These are phyloP conservation scores for Conidiobolus incongruus DNA, from an alignment of 371 early-diverging fungal species.

Conservation along the genomic window DNA sequence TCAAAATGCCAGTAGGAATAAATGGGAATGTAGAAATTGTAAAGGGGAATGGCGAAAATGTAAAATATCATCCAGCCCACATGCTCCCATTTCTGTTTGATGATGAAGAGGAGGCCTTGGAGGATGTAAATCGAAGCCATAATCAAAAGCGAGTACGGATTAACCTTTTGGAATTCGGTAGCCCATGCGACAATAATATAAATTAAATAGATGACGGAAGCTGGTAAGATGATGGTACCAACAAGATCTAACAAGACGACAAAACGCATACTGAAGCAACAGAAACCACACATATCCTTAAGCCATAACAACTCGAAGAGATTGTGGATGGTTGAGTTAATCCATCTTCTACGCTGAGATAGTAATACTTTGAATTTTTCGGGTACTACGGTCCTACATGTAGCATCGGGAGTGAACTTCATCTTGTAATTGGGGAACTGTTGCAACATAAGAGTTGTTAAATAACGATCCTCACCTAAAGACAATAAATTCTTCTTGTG, in stretches of 20 bases:
- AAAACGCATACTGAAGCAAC: slow-evolving; percentile 97
- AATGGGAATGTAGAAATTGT: slow-evolving; percentile 38
- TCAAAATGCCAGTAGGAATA: too few relatives aligned
- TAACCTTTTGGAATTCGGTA: too few relatives aligned
- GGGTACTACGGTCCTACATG: slow-evolving; percentile 90
- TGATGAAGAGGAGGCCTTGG: slow-evolving; percentile 54
- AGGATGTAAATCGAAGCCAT: slow-evolving; percentile 66
- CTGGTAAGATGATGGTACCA: slow-evolving; percentile 81
- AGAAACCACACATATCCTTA: too few relatives aligned
- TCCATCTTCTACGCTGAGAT: slow-evolving; percentile 95
- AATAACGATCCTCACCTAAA: slow-evolving; percentile 69
- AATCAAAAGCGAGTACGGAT: too few relatives aligned
- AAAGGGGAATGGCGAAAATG: slow-evolving; percentile 38
- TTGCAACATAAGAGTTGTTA: slow-evolving; percentile 96
- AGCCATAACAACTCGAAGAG: too few relatives aligned
- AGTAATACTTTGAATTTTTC: slow-evolving; percentile 79
- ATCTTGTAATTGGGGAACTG: slow-evolving; percentile 90
- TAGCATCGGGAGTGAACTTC: slow-evolving; percentile 86
- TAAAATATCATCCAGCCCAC: slow-evolving; percentile 73
- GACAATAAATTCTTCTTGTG: too few relatives aligned
- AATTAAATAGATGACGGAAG: slow-evolving; percentile 58
- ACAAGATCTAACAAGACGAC: slow-evolving; percentile 80
- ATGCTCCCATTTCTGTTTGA: too few relatives aligned
- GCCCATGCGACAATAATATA: too few relatives aligned
- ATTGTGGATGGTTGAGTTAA: slow-evolving; percentile 94